phyloP scores from a whole-genome alignment of 306 rosid genomes.

The Leucaena leucocephala region DNA sequence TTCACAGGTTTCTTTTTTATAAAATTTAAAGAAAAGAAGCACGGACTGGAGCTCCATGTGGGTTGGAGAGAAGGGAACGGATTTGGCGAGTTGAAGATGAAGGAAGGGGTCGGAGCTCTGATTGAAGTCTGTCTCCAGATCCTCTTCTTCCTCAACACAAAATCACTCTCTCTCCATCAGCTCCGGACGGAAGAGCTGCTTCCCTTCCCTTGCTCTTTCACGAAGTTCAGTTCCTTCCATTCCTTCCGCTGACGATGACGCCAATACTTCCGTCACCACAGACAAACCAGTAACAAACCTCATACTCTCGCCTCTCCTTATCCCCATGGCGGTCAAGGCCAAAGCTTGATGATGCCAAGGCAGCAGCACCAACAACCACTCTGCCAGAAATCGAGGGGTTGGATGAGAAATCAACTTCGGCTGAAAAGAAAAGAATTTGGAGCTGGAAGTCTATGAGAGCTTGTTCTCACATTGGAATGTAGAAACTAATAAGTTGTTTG shows the following conservation, averaged over 20 bases:
- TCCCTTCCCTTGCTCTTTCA: slow-evolving; percentile 90
- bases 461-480: slow-evolving; percentile 84
- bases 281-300: slow-evolving; percentile 42
- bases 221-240: slow-evolving; percentile 63
- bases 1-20: too few species aligned
- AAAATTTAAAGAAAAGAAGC: too few species aligned
- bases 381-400: slow-evolving; percentile 43
- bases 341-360: slow-evolving; percentile 51
- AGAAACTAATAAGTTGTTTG: slow-evolving; percentile 70
- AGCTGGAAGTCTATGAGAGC: slow-evolving; percentile 93
- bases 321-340: slow-evolving; percentile 88
- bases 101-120: too few species aligned
- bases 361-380: background rate
- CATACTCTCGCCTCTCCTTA: slow-evolving; percentile 74
- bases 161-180: too few species aligned
- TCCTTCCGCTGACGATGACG: slow-evolving; percentile 56
- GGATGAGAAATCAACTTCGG: slow-evolving; percentile 39
- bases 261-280: slow-evolving; percentile 31
- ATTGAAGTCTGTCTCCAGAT: too few species aligned
- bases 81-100: too few species aligned
- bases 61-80: too few species aligned
- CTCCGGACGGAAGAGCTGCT: slow-evolving; percentile 64
- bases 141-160: too few species aligned
- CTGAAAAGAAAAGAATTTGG: slow-evolving; percentile 86
- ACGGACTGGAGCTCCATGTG: too few species aligned